phyloP scores from a whole-genome alignment of 148 eudicot species.

The Chenopodium formosanum region DNA sequence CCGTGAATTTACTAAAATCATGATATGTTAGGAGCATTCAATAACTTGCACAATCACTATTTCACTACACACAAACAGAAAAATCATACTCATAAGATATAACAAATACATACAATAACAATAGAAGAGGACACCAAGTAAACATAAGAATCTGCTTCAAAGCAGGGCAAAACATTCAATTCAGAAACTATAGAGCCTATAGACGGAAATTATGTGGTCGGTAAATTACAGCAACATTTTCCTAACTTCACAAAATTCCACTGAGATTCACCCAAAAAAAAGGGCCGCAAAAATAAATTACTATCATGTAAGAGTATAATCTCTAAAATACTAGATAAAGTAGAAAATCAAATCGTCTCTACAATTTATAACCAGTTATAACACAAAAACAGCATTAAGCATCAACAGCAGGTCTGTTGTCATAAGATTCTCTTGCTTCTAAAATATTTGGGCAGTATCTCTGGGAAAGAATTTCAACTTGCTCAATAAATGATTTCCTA shows the following conservation, averaged over 20 bases:
- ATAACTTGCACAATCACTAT: not conserved
- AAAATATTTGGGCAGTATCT: constrained; percentile 36
- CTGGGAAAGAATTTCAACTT: constrained; percentile 38
- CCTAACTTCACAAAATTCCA: too few relatives aligned
- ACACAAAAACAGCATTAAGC: constrained; percentile 12
- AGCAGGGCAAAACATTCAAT: not conserved
- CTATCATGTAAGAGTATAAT: not conserved
- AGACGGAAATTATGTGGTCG: not conserved
- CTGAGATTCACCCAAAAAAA: too few relatives aligned
- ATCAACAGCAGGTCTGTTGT: constrained; percentile 31
- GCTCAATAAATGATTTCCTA: constrained; percentile 32
- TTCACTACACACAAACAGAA: not conserved
- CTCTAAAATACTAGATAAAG: not conserved
- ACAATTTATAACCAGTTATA: not conserved
- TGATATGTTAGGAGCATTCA: not conserved
- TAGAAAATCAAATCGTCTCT: not conserved
- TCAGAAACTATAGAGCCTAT: not conserved
- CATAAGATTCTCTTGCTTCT: constrained; percentile 34
- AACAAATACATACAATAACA: not conserved
- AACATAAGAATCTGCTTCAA: constrained; percentile 6
- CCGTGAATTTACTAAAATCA: not conserved
- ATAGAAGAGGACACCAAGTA: not conserved
- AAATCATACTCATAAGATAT: not conserved
- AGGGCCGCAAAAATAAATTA: not conserved
- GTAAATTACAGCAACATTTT: not conserved